phyloP scores from a whole-genome alignment of 2,329 filamentous ascomycete species.

The Didymellaceae sp. region DNA sequence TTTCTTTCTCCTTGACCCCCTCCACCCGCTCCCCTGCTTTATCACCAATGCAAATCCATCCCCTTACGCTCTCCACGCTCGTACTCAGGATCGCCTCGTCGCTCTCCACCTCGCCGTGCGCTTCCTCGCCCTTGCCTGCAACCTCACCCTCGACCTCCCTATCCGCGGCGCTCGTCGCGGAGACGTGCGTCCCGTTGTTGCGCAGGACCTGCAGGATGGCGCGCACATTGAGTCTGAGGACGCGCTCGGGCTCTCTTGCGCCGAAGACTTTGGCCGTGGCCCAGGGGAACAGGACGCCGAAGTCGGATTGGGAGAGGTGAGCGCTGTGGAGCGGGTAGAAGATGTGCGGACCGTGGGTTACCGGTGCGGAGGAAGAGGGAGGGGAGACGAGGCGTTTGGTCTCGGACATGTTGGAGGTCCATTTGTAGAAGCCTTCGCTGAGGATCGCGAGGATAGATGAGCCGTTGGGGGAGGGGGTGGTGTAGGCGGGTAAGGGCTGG shows the following conservation, averaged over 20 bases:
- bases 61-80: slow-evolving; percentile 36
- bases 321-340: slow-evolving; percentile 78
- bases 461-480: slow-evolving; percentile 46
- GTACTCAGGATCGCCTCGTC: slow-evolving; percentile 45
- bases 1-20: slow-evolving; percentile 4
- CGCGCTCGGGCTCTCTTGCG: slow-evolving; percentile 72
- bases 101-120: slow-evolving; percentile 14
- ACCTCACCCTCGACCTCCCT: slow-evolving; percentile 45
- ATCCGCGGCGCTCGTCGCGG: slow-evolving; percentile 49
- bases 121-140: not conserved
- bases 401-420: slow-evolving; percentile 73
- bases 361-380: slow-evolving; percentile 51
- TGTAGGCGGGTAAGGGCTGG: slow-evolving; percentile 75
- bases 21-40: slow-evolving; percentile 12
- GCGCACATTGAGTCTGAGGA: slow-evolving; percentile 84
- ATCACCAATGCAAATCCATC: slow-evolving; percentile 41
- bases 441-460: slow-evolving; percentile 72
- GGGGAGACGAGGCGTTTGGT: slow-evolving; percentile 69
- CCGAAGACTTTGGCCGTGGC: slow-evolving; percentile 58
- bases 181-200: slow-evolving; percentile 52
- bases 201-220: slow-evolving; percentile 76
- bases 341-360: slow-evolving; percentile 63
- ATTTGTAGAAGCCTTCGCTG: slow-evolving; percentile 79
- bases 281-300: slow-evolving; percentile 81
- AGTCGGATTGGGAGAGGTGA: slow-evolving; percentile 83